A percentile compares a stretch with the other conserved stretches of the same genome.
Conservation (phyloP, 2,329 filamentous ascomycete species). For the Colletotrichum spinosum region DNA sequence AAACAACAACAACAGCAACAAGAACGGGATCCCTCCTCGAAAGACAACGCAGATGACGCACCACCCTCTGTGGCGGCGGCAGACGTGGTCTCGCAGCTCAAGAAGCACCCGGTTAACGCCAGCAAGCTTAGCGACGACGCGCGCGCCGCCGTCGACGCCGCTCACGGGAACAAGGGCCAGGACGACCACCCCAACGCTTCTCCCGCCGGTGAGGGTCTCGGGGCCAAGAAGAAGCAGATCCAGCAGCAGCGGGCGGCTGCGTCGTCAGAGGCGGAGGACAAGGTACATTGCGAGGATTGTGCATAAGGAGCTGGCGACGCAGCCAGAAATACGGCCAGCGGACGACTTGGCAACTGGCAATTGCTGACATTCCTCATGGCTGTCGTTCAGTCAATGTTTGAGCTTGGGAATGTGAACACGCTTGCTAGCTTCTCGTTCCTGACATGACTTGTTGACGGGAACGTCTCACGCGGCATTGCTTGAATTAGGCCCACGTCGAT, state of each 20-base stretch:
- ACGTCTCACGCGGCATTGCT: too few species aligned
- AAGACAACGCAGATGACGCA: constrained; percentile 12
- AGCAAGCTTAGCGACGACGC: constrained; percentile 25
- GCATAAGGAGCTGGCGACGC: constrained; percentile 8
- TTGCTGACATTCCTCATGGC: too few species aligned
- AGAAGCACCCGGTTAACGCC: constrained; percentile 28
- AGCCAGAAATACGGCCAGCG: too few species aligned
- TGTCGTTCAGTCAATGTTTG: too few species aligned
- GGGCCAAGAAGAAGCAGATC: neutral
- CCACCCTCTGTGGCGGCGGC: constrained; percentile 8
- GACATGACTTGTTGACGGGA: too few species aligned
- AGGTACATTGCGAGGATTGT: constrained; percentile 34
- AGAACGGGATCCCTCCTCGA: neutral
- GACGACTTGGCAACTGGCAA: too few species aligned
- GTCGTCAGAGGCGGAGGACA: neutral
- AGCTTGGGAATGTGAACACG: too few species aligned
- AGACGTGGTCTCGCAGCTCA: constrained; percentile 24
- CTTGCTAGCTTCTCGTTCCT: too few species aligned
- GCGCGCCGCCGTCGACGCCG: constrained; percentile 23
- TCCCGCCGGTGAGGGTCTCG: constrained; percentile 4
- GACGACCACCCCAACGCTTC: constrained; percentile 21
- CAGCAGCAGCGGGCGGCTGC: constrained; percentile 4
- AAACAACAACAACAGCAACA: neutral
- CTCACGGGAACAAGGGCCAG: constrained; percentile 36
- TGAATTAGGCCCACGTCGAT: too few species aligned